These are phyloP conservation scores for Lentinula edodes DNA, from an alignment of 768 basidiomycete genomes.

Conservation along the genomic window DNA sequence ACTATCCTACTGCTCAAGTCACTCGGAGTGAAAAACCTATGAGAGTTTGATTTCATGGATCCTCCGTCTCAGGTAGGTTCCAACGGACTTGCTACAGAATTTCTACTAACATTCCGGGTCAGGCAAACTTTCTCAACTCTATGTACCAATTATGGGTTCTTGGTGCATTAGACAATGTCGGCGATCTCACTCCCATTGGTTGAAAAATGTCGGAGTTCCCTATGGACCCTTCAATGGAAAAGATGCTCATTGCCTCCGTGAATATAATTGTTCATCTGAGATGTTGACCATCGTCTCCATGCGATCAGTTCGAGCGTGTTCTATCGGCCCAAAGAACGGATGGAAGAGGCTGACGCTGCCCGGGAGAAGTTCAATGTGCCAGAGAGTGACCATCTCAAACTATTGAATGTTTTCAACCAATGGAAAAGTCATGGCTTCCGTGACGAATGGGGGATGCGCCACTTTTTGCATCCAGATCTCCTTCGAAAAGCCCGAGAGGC, in stretches of 20 bases:
- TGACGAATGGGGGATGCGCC: slow-evolving; percentile 92
- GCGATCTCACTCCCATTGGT: slow-evolving; percentile 89
- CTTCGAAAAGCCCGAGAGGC: slow-evolving; percentile 95
- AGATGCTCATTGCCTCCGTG: slow-evolving; percentile 98
- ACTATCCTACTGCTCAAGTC: slow-evolving; percentile 94
- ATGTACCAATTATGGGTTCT: slow-evolving; percentile 99
- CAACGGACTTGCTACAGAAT: background rate
- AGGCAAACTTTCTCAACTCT: slow-evolving; percentile 97
- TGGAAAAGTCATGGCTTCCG: slow-evolving; percentile 97
- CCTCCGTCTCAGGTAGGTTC: slow-evolving; percentile 87
- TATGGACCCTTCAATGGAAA: slow-evolving; percentile 98
- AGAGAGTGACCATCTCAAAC: slow-evolving; percentile 93
- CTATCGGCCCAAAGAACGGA: slow-evolving; percentile 93
- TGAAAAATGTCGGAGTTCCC: slow-evolving; percentile 99
- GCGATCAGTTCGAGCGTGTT: slow-evolving; percentile 96
- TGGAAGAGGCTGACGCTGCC: slow-evolving; percentile 97
- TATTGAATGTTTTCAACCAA: slow-evolving; percentile 95
- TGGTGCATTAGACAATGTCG: slow-evolving; percentile 93
- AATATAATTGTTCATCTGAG: slow-evolving; percentile 88
- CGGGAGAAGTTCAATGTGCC: slow-evolving; percentile 98
- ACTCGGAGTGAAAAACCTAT: slow-evolving; percentile 91
- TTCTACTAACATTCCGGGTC: background rate
- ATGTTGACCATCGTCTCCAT: slow-evolving; percentile 99
- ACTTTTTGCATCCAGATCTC: slow-evolving; percentile 95
- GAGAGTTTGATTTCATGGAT: slow-evolving; percentile 99